A percentile compares a stretch with the other conserved stretches of the same genome.
Evolutionary conservation across 164 flowering plant genomes (phyloP).

Genomic region (Pachysandra terminalis): DNA sequence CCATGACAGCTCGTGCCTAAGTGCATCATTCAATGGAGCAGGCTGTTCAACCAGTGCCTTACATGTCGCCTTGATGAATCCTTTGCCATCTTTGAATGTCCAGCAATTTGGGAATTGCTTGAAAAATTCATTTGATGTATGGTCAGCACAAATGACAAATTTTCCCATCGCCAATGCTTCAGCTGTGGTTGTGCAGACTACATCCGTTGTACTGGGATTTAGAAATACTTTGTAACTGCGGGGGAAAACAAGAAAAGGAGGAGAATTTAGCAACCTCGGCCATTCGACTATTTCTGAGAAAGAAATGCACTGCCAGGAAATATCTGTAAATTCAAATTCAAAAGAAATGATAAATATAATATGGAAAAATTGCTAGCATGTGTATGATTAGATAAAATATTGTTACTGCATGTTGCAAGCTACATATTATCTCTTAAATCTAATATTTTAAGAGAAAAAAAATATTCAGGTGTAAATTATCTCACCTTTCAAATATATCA

Average conservation of each 20-base stretch:
- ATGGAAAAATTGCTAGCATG: too few relatives aligned
- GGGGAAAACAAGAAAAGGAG: neutral
- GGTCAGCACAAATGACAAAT: conserved; percentile 80
- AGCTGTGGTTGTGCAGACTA: conserved; percentile 93
- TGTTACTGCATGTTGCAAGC: too few relatives aligned
- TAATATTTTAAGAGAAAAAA: too few relatives aligned
- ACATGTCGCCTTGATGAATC: conserved; percentile 47
- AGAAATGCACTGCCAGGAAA: too few relatives aligned
- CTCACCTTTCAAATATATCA: too few relatives aligned
- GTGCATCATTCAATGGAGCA: conserved; percentile 44
- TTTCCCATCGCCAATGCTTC: conserved; percentile 99
- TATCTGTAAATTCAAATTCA: neutral
- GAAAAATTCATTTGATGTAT: conserved; percentile 95
- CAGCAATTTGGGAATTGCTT: conserved; percentile 84
- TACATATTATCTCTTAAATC: too few relatives aligned
- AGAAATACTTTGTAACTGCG: conserved; percentile 83
- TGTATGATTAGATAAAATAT: too few relatives aligned
- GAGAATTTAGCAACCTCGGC: neutral
- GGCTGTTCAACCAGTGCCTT: conserved; percentile 67
- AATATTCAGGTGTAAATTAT: too few relatives aligned
- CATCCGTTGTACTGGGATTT: conserved; percentile 97
- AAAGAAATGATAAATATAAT: neutral
- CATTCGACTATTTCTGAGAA: neutral
- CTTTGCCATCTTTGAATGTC: conserved; percentile 41
- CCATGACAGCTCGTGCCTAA: conserved; percentile 81